Base-by-base conservation (phyloP, 495 filamentous ascomycete species). In the Penicillium herquei region DNA sequence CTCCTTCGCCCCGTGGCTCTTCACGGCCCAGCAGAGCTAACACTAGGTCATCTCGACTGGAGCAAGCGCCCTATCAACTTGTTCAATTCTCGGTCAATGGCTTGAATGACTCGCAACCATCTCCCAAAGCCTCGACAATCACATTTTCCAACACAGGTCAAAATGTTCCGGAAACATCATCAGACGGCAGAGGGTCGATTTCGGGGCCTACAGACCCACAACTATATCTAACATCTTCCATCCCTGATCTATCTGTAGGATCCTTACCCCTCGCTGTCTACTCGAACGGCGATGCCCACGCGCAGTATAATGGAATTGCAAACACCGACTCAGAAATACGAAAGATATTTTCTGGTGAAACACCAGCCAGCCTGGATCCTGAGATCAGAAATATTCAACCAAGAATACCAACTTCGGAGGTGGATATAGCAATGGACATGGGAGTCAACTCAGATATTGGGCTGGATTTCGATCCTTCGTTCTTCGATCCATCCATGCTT, bases 401-500 rank as follows among this genome's bases (percentile, higher is more conserved):
- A 10, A 62, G 47, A 42, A 47, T 67, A 11, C 7, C 45, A 18
- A 39, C 12, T 9, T 10, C 61, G 14, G 54, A 21, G 12, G 62
- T 48, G 44, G 59, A 57, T 37, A 47, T 61, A 34, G 59, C 56
- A 13, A 66, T 68, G 32, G 31, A 64, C 7, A 54, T 59, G 47
- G 50, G 55, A 30, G 57, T 57, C 6, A 64, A 65, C 30, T 59
- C 63, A 35, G 68, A 70, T 18, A 52, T 52, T 17, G 55, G 60
- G n/a, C 47, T 67, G 12, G 62, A 49, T 1, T 68, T 69, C 47
- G 62, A 59, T 9, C 59, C 59, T 16, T 54, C 65, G 1, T 54
- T 67, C 8, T 56, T 70, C 18, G 67, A 66, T 33, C 65, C 61
- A 12, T 66, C 65, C 6, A 59, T 62, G 41, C 33, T 61, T 42